A percentile compares a stretch with the other conserved stretches of the same genome.
phyloP scores from a whole-genome alignment of 257 asterid species.

The Ligustrum vulgare region DNA sequence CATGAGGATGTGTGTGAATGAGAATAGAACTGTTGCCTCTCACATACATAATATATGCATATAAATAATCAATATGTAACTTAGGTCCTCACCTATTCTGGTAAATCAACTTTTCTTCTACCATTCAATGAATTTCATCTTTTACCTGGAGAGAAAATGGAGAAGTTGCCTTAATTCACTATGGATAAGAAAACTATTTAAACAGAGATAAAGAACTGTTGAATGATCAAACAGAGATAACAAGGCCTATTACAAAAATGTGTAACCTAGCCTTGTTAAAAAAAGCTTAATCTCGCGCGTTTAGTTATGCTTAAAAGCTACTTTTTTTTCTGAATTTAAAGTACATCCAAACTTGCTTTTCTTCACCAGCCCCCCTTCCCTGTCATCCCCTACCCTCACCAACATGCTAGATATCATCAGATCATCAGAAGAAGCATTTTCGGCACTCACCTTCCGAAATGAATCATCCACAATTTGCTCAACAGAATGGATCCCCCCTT shows the following conservation, averaged over 20 bases:
- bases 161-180: neutral
- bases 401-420: neutral
- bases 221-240: too few relatives aligned
- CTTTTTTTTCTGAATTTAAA: too few relatives aligned
- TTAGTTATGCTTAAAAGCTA: neutral
- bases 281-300: too few relatives aligned
- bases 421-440: neutral
- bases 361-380: neutral
- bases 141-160: conserved; percentile 37
- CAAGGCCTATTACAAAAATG: too few relatives aligned
- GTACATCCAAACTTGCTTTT: neutral
- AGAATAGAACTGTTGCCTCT: neutral
- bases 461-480: neutral
- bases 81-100: neutral
- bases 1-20: neutral
- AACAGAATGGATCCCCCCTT: neutral
- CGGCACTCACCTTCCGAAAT: neutral
- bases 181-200: neutral
- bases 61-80: neutral
- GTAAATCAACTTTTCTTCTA: neutral
- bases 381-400: neutral
- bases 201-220: neutral
- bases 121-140: conserved; percentile 34
- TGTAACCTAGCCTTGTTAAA: too few relatives aligned
- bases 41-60: neutral